Base-by-base conservation (phyloP, 2,329 filamentous ascomycete genomes). In the Fusarium sororula region DNA sequence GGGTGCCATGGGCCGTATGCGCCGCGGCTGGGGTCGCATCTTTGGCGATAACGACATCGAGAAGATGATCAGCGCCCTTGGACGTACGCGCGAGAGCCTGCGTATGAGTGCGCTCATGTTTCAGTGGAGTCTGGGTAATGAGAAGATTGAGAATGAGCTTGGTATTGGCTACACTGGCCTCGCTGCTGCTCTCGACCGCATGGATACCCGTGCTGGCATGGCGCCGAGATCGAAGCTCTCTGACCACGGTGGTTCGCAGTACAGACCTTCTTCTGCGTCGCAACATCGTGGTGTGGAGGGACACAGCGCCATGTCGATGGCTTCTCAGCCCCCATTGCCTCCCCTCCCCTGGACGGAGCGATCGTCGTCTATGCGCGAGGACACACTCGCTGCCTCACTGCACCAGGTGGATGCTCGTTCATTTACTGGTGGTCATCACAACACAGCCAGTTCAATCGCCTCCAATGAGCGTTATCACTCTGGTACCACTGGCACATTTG, bases 141-240 rank as follows among this genome's bases (percentile, higher is more conserved):
- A 85, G 26, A 89, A 87, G 78, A 87, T 88, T 22, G 90, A 92
- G 73, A 87, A 87, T 22, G 86, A 89, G 18, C 86, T 89, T 47
- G 90, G 90, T 24, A 91, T 92, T 51, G 91, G 91, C 48, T 93
- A 92, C 77, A 90, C 90, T 4, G 90, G 90, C 9, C 85, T 93
- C 13, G 88, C 89, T 2, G 90, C 91, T 15, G 91, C 91, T 7
- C 85, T 93, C 17, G 89, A 91, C 50, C 78, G 77, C 41, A 78
- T 80, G 51, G 80, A 82, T 18, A 73, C 74, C 14, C 77, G 77
- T 13, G 69, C 75, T 39, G 76, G 73, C 30, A 50, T 77, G 15
- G 54, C 75, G 1, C 67, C 67, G 6, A 62, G 74, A 32, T 59
- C 75, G 38, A 76, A 75, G 68, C 64, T 69, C 1, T 68, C 74